phyloP scores from a whole-genome alignment of 805 yeast genomes.

The Candida dendrica region DNA sequence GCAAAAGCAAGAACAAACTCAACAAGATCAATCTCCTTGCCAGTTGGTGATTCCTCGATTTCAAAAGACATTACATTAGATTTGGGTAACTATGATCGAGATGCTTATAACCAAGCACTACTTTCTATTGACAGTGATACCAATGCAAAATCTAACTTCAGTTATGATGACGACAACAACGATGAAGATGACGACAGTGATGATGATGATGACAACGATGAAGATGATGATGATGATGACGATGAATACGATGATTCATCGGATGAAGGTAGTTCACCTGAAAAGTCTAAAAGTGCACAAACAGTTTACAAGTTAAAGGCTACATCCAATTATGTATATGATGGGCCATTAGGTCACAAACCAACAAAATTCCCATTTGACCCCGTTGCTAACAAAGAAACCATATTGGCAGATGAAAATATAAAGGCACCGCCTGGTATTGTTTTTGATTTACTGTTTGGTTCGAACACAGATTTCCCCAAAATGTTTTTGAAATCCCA shows the following conservation, averaged over 20 bases:
- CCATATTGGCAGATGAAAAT: slow-evolving; percentile 41
- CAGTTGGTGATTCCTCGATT: slow-evolving; percentile 7
- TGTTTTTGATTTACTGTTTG: slow-evolving; percentile 64
- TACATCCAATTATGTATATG: slow-evolving; percentile 34
- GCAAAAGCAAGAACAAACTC: slow-evolving; percentile 4
- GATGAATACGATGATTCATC: slow-evolving; percentile 18
- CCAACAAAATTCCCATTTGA: slow-evolving; percentile 46
- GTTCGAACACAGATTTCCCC: slow-evolving; percentile 42
- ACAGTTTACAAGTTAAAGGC: slow-evolving; percentile 29
- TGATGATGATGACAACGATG: slow-evolving; percentile 15
- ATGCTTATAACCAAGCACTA: slow-evolving; percentile 26
- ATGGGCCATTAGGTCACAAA: slow-evolving; percentile 60
- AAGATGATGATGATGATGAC: slow-evolving; percentile 15
- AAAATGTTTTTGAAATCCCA: slow-evolving; percentile 32
- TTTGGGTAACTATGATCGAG: slow-evolving; percentile 11
- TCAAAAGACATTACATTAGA: slow-evolving; percentile 12
- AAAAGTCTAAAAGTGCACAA: slow-evolving; percentile 10
- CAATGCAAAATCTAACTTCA: slow-evolving; percentile 10
- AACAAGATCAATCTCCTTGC: background rate
- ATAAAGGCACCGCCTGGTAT: slow-evolving; percentile 73
- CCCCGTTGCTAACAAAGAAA: slow-evolving; percentile 41
- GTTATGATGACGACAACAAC: slow-evolving; percentile 16
- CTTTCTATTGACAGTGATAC: slow-evolving; percentile 38
- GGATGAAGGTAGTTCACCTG: slow-evolving; percentile 7
- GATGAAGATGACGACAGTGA: slow-evolving; percentile 25